phyloP scores from a whole-genome alignment of 2,329 filamentous ascomycete species.

The Ascomycota sp. region DNA sequence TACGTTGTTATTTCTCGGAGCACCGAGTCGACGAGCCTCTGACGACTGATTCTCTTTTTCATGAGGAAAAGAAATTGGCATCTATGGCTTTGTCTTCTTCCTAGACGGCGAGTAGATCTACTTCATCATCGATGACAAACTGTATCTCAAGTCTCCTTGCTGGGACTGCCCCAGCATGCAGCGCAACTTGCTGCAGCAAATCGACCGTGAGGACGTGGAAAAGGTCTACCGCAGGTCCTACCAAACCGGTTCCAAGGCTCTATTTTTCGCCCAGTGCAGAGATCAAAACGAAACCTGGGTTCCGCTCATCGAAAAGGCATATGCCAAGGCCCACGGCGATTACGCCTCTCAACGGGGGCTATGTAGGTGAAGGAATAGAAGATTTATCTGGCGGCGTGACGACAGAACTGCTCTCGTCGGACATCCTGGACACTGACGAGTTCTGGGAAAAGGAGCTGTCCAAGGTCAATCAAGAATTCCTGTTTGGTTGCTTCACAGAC shows the following conservation, averaged over 20 bases:
- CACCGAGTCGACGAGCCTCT: background rate
- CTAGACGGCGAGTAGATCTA: conserved; percentile 83
- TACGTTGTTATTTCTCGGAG: conserved; percentile 8
- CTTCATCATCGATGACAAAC: conserved; percentile 78
- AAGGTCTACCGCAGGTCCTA: conserved; percentile 49
- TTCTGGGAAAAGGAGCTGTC: conserved; percentile 72
- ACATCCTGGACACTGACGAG: conserved; percentile 57
- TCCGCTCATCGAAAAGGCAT: conserved; percentile 62
- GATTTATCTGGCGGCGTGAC: conserved; percentile 50
- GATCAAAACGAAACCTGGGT: conserved; percentile 70
- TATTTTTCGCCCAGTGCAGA: conserved; percentile 60
- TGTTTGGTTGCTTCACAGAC: conserved; percentile 51
- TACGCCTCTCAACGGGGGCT: conserved; percentile 52
- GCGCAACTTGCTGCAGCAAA: conserved; percentile 52
- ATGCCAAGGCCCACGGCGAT: conserved; percentile 67
- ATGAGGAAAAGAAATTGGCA: conserved; percentile 52
- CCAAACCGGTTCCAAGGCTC: conserved; percentile 54
- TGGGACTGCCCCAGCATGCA: conserved; percentile 65
- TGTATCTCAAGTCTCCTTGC: conserved; percentile 64
- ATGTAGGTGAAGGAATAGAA: conserved; percentile 39
- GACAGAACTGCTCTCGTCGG: conserved; percentile 44
- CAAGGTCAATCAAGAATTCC: conserved; percentile 62
- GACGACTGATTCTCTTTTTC: no score
- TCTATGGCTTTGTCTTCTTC: conserved; percentile 81
- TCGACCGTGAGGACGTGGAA: conserved; percentile 53